A percentile compares a stretch with the other conserved stretches of the same genome.
These are phyloP conservation scores for Hanseniaspora lachancei DNA, from an alignment of 805 yeast species.

Conservation along the genomic window DNA sequence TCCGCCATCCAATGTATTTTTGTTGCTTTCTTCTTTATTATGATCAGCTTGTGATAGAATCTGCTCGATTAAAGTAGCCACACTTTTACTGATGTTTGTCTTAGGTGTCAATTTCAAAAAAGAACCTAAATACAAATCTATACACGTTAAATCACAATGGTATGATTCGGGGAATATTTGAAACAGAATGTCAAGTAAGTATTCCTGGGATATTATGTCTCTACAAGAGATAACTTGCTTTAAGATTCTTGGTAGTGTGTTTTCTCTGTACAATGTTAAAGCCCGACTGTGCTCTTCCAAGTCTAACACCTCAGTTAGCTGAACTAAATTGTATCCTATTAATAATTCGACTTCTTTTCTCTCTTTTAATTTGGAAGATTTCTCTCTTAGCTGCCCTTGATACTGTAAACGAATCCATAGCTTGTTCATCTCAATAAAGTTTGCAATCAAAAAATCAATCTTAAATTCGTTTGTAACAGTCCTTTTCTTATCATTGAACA, in stretches of 20 bases:
- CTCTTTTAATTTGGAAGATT: slow-evolving; percentile 59
- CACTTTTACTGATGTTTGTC: slow-evolving; percentile 52
- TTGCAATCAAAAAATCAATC: slow-evolving; percentile 65
- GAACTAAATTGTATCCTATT: slow-evolving; percentile 83
- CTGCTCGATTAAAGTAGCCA: slow-evolving; percentile 61
- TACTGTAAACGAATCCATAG: slow-evolving; percentile 94
- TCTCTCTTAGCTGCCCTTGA: slow-evolving; percentile 81
- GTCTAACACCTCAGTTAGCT: slow-evolving; percentile 66
- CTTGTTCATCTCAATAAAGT: slow-evolving; percentile 94
- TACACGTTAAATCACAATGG: slow-evolving; percentile 53
- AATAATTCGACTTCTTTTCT: slow-evolving; percentile 79
- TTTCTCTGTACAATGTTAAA: slow-evolving; percentile 30
- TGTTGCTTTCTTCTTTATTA: neutral
- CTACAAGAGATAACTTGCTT: slow-evolving; percentile 89
- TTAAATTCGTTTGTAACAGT: slow-evolving; percentile 22
- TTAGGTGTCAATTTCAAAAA: slow-evolving; percentile 55
- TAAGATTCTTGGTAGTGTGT: slow-evolving; percentile 63
- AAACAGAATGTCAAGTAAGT: slow-evolving; percentile 75
- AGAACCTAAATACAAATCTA: slow-evolving; percentile 57
- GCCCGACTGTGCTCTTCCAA: slow-evolving; percentile 38
- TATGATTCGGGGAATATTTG: slow-evolving; percentile 76
- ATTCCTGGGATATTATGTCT: slow-evolving; percentile 85
- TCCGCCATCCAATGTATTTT: slow-evolving; percentile 14
- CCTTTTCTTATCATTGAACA: slow-evolving; percentile 23
- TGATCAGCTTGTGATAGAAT: slow-evolving; percentile 24